Evolutionary conservation across 306 rosid species (phyloP), one percentile per base, ranked within the genome.

Genomic region (Hippophae rhamnoides): DNA sequence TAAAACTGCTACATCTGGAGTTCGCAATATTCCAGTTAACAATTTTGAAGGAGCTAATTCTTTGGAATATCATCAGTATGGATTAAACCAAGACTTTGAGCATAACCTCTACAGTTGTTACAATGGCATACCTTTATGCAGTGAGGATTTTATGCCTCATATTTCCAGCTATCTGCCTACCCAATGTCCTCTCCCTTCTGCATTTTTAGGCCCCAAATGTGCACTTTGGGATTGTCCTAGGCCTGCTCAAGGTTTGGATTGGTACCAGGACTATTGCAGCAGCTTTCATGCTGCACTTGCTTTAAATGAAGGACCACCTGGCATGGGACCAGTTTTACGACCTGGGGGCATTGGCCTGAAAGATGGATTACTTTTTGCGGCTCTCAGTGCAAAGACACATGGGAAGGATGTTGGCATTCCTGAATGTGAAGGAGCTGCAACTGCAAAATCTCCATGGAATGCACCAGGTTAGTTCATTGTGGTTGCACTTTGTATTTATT

Each of bases 171-270:
- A 83, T 72, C 83, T 89, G 26, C 99, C 93, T 26, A 88, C 85
- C 67, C 68, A 80, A 68, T 88, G 87, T 70, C 95, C 90, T 73
- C 95, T 95, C 13, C 99, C 99, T 46, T 89, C 95, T 54, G 99
- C 96, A 60, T 92, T 92, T 82, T 73, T 92, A 52, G 96, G 99
- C 77, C 96, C 95, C 63, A 88, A 83, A 61, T 92, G 99, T 74
- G 93, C 99, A 0, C 99, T 92, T 57, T 92, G 99, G 99, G 99
- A 92, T 75, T 92, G 96, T 70, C 93, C 99, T 47, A 80, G 96
- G 72, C 97, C 97, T 57, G 96, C 94, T 65, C 89, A 87, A 70
- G 81, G 86, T 68, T 43, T 86, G 80, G 95, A 83, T 72, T 92
- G 96, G 96, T 83, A 80, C 76, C 88, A 76, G 63, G 90, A 92